A percentile compares a stretch with the other conserved stretches of the same genome.
Conservation (phyloP, 2,329 filamentous ascomycete genomes). For the Dothistroma pini region DNA sequence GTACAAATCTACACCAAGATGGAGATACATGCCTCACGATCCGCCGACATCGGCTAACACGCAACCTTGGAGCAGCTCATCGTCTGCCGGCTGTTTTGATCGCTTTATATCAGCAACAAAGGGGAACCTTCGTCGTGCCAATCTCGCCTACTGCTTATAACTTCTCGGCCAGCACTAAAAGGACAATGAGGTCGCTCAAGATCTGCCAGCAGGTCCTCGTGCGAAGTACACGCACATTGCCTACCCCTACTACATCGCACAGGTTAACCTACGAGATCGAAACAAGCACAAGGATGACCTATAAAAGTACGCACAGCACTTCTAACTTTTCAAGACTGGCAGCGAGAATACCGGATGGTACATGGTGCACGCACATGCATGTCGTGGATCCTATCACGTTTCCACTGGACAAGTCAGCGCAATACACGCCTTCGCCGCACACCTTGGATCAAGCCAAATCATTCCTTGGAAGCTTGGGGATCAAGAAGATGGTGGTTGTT, state of each 20-base stretch:
- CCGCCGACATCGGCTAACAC: background rate
- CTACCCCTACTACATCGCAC: too few relatives aligned
- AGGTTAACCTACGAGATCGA: background rate
- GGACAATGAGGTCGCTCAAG: too few relatives aligned
- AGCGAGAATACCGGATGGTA: constrained; percentile 39
- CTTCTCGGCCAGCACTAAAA: too few relatives aligned
- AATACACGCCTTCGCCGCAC: constrained; percentile 51
- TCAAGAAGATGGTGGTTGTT: constrained; percentile 54
- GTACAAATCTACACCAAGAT: background rate
- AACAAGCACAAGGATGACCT: background rate
- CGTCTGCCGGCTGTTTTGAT: too few relatives aligned
- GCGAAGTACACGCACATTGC: too few relatives aligned
- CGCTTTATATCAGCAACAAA: too few relatives aligned
- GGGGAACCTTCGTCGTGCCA: background rate
- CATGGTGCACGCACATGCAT: constrained; percentile 65
- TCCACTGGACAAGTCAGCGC: constrained; percentile 47
- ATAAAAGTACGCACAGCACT: background rate
- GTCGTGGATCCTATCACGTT: constrained; percentile 54
- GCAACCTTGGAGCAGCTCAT: background rate
- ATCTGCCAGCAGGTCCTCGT: too few relatives aligned
- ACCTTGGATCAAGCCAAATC: constrained; percentile 49
- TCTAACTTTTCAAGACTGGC: constrained; percentile 18
- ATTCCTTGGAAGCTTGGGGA: constrained; percentile 51
- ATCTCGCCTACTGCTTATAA: too few relatives aligned
- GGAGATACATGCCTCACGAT: background rate